phyloP scores from a whole-genome alignment of 805 yeast species.

The Starmera amethionina region DNA sequence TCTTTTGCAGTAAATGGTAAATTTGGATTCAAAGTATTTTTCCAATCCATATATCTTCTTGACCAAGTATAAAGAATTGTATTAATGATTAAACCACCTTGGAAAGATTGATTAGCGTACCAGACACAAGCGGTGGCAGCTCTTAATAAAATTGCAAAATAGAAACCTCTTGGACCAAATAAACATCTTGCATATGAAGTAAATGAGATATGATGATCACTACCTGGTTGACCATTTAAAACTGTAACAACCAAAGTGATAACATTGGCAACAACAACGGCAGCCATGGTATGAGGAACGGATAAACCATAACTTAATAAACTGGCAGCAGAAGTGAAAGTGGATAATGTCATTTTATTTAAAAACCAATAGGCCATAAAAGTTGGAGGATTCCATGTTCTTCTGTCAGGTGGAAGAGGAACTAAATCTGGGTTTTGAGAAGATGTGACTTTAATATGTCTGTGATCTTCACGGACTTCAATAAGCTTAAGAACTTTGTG shows the following conservation, averaged over 20 bases:
- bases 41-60: slow-evolving; percentile 16
- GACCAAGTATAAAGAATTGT: slow-evolving; percentile 14
- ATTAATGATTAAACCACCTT: slow-evolving; percentile 16
- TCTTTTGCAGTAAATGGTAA: slow-evolving; percentile 28
- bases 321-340: slow-evolving; percentile 10
- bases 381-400: slow-evolving; percentile 23
- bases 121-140: slow-evolving; percentile 16
- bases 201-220: slow-evolving; percentile 18
- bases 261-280: slow-evolving; percentile 17
- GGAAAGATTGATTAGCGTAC: slow-evolving; percentile 17
- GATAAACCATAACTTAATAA: slow-evolving; percentile 16
- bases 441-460: background rate
- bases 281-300: slow-evolving; percentile 19
- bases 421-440: slow-evolving; percentile 17
- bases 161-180: slow-evolving; percentile 13
- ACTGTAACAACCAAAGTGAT: slow-evolving; percentile 13
- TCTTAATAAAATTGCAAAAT: slow-evolving; percentile 14
- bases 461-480: background rate
- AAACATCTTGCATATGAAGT: slow-evolving; percentile 14
- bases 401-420: slow-evolving; percentile 22
- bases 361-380: slow-evolving; percentile 21
- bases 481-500: background rate
- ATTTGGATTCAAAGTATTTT: slow-evolving; percentile 21
- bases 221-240: slow-evolving; percentile 8
- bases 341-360: background rate